Evolutionary conservation across 495 filamentous ascomycete species (phyloP).

Genomic region (Xylaria intraflava): DNA sequence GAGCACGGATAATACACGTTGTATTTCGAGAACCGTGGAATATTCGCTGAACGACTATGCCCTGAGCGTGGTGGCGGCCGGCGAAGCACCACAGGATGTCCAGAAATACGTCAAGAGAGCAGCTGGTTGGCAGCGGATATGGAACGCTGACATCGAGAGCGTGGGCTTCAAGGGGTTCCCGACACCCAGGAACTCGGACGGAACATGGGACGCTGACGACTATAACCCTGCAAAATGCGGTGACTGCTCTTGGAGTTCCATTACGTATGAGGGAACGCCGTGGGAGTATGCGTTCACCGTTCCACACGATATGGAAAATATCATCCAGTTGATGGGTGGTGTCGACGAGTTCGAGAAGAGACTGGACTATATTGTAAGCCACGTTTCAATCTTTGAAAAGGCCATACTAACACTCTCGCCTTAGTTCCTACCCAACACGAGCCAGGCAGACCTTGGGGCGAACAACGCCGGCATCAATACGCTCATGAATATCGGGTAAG

Average conservation of each 20-base stretch:
- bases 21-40: conserved; percentile 58
- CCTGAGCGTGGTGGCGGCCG: conserved; percentile 49
- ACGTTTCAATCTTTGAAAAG: background rate
- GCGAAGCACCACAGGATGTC: conserved; percentile 47
- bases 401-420: background rate
- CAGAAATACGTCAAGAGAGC: conserved; percentile 56
- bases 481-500: conserved; percentile 3
- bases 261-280: conserved; percentile 55
- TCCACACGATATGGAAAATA: conserved; percentile 56
- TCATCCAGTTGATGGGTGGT: conserved; percentile 55
- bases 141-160: conserved; percentile 48
- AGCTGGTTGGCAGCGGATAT: conserved; percentile 62
- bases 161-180: conserved; percentile 57
- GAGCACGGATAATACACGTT: conserved; percentile 48
- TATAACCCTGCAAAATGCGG: conserved; percentile 53
- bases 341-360: conserved; percentile 47
- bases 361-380: conserved; percentile 44
- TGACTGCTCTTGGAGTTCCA: conserved; percentile 56
- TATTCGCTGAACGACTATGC: conserved; percentile 63
- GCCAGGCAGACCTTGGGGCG: conserved; percentile 14
- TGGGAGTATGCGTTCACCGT: conserved; percentile 63
- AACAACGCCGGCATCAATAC: conserved; percentile 15
- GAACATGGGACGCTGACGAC: conserved; percentile 39
- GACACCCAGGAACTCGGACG: conserved; percentile 48
- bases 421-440: conserved; percentile 44